These are phyloP conservation scores for Aspergillus egyptiacus DNA, from an alignment of 495 filamentous ascomycete species.

Conservation along the genomic window DNA sequence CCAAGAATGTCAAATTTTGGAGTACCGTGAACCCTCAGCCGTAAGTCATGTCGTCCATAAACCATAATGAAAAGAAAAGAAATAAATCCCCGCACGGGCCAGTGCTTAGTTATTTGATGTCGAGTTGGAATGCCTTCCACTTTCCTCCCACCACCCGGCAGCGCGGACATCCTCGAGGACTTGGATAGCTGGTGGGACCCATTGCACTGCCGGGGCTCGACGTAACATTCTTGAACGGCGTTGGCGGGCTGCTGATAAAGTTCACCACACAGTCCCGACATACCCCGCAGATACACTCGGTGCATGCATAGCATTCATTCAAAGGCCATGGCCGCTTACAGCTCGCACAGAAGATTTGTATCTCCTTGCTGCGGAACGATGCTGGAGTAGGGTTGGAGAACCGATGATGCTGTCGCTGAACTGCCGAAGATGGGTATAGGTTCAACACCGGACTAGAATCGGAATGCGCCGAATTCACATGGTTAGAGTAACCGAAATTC, in stretches of 20 bases:
- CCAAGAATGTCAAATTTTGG: conserved; percentile 19
- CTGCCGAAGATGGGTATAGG: conserved; percentile 31
- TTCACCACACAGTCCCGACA: conserved; percentile 80
- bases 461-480: conserved; percentile 41
- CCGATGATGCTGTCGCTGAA: conserved; percentile 42
- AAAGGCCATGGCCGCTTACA: conserved; percentile 69
- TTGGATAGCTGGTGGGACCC: conserved; percentile 39
- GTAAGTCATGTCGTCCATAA: conserved; percentile 41
- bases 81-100: no score
- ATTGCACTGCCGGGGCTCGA: conserved; percentile 36
- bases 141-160: conserved; percentile 45
- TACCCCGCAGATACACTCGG: conserved; percentile 87
- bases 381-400: conserved; percentile 44
- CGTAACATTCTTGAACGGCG: conserved; percentile 37
- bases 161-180: conserved; percentile 44
- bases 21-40: conserved; percentile 21
- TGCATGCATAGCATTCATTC: conserved; percentile 82
- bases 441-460: conserved; percentile 47
- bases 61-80: conserved; percentile 21
- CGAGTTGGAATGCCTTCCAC: conserved; percentile 51
- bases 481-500: conserved; percentile 59
- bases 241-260: conserved; percentile 51
- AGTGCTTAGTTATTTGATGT: conserved; percentile 38
- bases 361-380: conserved; percentile 44
- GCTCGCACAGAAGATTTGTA: conserved; percentile 83